Evolutionary conservation across 306 rosid genomes (phyloP).

Genomic region (Citrullus amarus): DNA sequence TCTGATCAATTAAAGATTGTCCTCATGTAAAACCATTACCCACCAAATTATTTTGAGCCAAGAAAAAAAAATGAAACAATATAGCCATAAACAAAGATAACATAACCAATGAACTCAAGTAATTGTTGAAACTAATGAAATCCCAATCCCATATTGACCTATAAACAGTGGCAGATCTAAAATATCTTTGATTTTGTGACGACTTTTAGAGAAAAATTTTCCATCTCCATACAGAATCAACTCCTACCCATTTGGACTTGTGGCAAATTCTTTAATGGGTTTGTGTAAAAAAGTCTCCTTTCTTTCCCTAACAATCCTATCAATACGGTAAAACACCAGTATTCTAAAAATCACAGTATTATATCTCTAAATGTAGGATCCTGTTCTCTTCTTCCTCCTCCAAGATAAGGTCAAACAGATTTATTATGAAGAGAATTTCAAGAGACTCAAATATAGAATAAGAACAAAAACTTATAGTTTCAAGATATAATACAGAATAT

Average conservation of each 20-base stretch:
- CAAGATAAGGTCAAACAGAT: background rate
- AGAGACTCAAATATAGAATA: background rate
- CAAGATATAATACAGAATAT: background rate
- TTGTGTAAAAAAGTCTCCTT: background rate
- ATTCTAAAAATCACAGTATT: background rate
- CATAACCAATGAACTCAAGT: background rate
- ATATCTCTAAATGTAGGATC: background rate
- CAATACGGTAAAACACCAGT: background rate
- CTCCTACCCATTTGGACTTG: slow-evolving; percentile 17
- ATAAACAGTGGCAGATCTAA: slow-evolving; percentile 4
- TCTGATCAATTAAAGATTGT: slow-evolving; percentile 3
- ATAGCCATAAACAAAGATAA: background rate
- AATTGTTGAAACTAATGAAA: background rate
- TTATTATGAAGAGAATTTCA: background rate
- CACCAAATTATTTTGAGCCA: background rate
- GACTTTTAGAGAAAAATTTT: background rate
- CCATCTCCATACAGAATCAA: slow-evolving; percentile 8
- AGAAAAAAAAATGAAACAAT: background rate
- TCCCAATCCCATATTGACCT: background rate
- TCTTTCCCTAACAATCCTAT: background rate
- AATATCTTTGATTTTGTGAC: background rate
- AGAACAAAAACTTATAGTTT: background rate
- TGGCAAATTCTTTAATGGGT: background rate
- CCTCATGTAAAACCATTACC: slow-evolving; percentile 2
- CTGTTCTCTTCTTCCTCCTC: background rate